Evolutionary conservation across 352 stramenopile genomes (phyloP).

Genomic region (Phytophthora crassamura): DNA sequence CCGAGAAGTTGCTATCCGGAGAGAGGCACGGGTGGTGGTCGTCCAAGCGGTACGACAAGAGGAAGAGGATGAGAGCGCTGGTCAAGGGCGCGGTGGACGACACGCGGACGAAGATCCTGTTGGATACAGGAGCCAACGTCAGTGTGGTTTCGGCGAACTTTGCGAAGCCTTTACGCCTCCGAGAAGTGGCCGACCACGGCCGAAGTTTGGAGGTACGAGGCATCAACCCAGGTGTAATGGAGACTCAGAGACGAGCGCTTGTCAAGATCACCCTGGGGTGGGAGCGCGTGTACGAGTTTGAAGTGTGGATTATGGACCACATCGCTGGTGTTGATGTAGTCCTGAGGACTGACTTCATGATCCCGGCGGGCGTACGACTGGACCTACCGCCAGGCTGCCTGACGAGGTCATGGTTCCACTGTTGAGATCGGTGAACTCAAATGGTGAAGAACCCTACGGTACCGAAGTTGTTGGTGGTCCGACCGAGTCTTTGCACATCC

Average conservation of each 20-base stretch:
- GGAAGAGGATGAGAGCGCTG: slow-evolving; percentile 1
- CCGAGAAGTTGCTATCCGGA: neutral
- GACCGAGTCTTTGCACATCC: neutral
- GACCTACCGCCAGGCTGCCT: slow-evolving; percentile 10
- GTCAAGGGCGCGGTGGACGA: slow-evolving; percentile 2
- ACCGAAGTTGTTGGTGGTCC: no score
- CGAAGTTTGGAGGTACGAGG: neutral
- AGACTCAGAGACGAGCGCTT: neutral
- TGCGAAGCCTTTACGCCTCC: neutral
- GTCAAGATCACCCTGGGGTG: slow-evolving; percentile 12
- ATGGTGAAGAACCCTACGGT: no score
- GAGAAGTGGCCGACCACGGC: neutral
- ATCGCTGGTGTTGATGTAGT: slow-evolving; percentile 1
- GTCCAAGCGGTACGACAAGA: neutral
- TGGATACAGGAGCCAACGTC: slow-evolving; percentile 1
- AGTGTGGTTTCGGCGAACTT: neutral
- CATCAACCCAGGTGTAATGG: slow-evolving; percentile 1
- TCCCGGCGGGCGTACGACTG: slow-evolving; percentile 5
- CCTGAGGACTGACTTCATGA: slow-evolving; percentile 8
- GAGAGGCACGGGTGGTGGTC: slow-evolving; percentile 9
- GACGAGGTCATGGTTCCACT: slow-evolving; percentile 7
- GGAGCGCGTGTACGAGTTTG: slow-evolving; percentile 1
- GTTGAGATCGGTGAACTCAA: neutral
- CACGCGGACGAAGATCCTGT: neutral
- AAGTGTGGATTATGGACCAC: slow-evolving; percentile 15